Conservation (phyloP, 1,284 basidiomycete species). For the Naganishia sp. region DNA sequence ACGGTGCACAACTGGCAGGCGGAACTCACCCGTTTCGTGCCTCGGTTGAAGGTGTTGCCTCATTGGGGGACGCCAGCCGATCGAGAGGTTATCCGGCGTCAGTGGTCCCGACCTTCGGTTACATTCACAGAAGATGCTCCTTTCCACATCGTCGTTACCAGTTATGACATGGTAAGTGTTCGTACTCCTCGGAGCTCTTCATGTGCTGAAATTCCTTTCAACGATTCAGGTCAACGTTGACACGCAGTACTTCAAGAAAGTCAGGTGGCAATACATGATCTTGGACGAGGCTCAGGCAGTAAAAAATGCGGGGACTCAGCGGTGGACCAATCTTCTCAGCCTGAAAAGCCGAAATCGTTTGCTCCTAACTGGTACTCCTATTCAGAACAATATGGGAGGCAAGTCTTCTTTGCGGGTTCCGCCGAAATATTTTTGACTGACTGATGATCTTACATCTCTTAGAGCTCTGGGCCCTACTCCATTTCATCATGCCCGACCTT, state of each 20-base stretch:
- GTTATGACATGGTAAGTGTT: slow-evolving; percentile 84
- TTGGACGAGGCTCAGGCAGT: slow-evolving; percentile 99
- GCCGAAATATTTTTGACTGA: not conserved
- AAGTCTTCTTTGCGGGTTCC: slow-evolving; percentile 37
- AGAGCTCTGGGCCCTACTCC: slow-evolving; percentile 99
- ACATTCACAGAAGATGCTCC: slow-evolving; percentile 93
- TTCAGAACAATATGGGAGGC: slow-evolving; percentile 99
- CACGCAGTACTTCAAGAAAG: slow-evolving; percentile 95
- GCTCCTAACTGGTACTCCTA: slow-evolving; percentile 94
- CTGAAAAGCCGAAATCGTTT: slow-evolving; percentile 96
- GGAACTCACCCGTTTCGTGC: slow-evolving; percentile 94
- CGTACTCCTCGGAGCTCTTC: not conserved
- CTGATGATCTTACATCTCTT: slow-evolving; percentile 23
- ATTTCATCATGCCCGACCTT: slow-evolving; percentile 99
- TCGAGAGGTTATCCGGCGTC: slow-evolving; percentile 87
- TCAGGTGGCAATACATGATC: slow-evolving; percentile 99
- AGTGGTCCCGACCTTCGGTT: slow-evolving; percentile 98
- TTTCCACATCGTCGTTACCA: slow-evolving; percentile 96
- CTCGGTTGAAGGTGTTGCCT: slow-evolving; percentile 87
- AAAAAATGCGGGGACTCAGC: slow-evolving; percentile 94
- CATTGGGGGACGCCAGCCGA: slow-evolving; percentile 99
- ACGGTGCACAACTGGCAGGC: slow-evolving; percentile 99
- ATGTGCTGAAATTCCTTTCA: slow-evolving; percentile 13
- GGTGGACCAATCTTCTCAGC: slow-evolving; percentile 96
- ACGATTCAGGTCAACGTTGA: slow-evolving; percentile 79